Evolutionary conservation across 495 filamentous ascomycete genomes (phyloP), one percentile per base, ranked within the genome.

Genomic region (Pseudoneurospora amorphoporcata): DNA sequence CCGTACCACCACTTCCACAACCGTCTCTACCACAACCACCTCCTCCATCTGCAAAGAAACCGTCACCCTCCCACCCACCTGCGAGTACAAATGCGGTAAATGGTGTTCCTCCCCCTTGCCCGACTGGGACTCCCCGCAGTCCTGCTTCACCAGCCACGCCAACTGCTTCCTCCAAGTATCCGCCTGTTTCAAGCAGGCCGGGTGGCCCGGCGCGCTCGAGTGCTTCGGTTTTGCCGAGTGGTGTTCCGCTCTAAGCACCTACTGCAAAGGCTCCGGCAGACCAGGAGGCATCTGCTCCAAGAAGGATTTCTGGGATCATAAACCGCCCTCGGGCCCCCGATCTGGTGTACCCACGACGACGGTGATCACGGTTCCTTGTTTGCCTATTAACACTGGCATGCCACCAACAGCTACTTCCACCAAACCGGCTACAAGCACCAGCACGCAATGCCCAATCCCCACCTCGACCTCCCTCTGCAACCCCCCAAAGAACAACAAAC

Each of bases 31-130:
- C 7, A 83, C 78, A n/a, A 80, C 81, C n/a, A 81, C 75, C 68
- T 77, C 75, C 65, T 74, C 84, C 68, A 73, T 82, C 42, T 84
- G 82, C 75, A 80, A 79, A 6, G 77, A 77, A 39, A 84, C 84
- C 53, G 76, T 77, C 37, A 81, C 81, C 23, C 77, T 81, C 47
- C 81, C 82, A 2, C 73, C 84, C 37, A 80, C 78, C 32, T 87
- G 85, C 76, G 85, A 87, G 69, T 86, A 85, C 76, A 79, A 81
- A 70, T 83, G 83, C 75, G 85, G 85, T 68, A 82, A 80, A 39
- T 87, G 85, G 85, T 87, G 85, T 78, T 83, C 83, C 12, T 76
- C 77, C n/a, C 82, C 83, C 6, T 70, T 87, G 12, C 84, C 85
- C 39, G 72, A 79, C 73, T 87, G 80, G 79, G 71, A 74, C n/a